Evolutionary conservation across 2,329 filamentous ascomycete species (phyloP), one percentile per base, ranked within the genome.

Genomic region (Raffaelea ambrosiae): DNA sequence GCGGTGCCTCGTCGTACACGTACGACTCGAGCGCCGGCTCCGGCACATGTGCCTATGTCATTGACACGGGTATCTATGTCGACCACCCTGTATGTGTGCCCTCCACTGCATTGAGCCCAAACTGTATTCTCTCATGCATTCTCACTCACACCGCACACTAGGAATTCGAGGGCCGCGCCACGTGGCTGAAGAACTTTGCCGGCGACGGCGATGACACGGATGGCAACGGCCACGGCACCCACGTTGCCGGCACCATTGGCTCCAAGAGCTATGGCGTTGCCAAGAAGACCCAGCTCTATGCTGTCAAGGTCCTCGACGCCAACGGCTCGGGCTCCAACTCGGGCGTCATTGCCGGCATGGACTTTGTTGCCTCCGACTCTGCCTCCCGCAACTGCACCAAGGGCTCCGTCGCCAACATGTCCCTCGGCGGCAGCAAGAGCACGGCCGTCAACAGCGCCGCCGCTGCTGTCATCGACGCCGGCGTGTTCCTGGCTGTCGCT

Each of bases 331-430:
- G 67, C 48, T 56, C 59, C 46, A 51, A 22, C 55, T 67, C 68
- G 9, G 64, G 58, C 48, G 65, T 72, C 55, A 63, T 72, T 45
- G 66, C 67, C 21, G 69, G 67, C 53, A 69, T 71, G 53, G 65
- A 71, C 58, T 70, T 59, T 39, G 68, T 70, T 14, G 57, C 60
- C 48, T 48, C 54, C 38, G 66, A 71, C 54, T 57, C 63, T 19
- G 35, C 54, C 45, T 58, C 49, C 16, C 64, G 64, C 50, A 57
- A 45, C 52, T 71, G 69, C 62, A 60, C 63, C 56, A 65, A 61
- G 45, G 69, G 70, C 40, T 63, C 68, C 36, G 74, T 79, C 16
- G 69, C 73, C 55, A 77, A 73, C 64, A 77, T 80, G 75, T 77
- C 73, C 16, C 70, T 81, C 4, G 76, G 77, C 10, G 76, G 75